A percentile compares a stretch with the other conserved stretches of the same genome.
Conservation (phyloP, 108 stramenopile genomes). For the Cylindrotheca closterium region DNA sequence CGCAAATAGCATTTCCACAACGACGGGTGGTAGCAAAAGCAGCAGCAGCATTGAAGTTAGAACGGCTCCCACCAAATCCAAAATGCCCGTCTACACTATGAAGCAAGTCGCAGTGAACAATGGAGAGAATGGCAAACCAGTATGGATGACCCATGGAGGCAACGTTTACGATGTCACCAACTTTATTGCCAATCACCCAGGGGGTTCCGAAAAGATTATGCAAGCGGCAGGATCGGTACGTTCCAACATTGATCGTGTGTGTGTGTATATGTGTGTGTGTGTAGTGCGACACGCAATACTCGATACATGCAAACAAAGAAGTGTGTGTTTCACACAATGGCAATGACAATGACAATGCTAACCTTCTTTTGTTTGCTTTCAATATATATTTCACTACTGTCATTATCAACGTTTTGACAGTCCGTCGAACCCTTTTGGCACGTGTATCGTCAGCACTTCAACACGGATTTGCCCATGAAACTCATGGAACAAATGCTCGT, state of each 20-base stretch:
- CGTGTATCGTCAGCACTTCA: conserved; percentile 82
- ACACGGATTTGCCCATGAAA: conserved; percentile 67
- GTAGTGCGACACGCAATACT: too few species aligned
- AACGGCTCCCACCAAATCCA: neutral
- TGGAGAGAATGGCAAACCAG: conserved; percentile 24
- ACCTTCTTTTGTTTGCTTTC: too few species aligned
- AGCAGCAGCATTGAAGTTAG: neutral
- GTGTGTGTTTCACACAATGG: too few species aligned
- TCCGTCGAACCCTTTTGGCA: conserved; percentile 53
- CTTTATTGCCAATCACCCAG: conserved; percentile 69
- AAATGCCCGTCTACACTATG: conserved; percentile 30
- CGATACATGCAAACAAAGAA: too few species aligned
- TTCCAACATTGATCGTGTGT: too few species aligned
- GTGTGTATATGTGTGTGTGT: too few species aligned
- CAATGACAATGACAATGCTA: too few species aligned
- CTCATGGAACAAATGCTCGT: conserved; percentile 74
- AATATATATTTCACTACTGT: neutral
- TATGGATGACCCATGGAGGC: conserved; percentile 85
- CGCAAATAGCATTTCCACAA: too few species aligned
- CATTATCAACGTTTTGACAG: neutral
- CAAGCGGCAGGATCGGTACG: conserved; percentile 24
- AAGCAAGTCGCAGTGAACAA: conserved; percentile 31
- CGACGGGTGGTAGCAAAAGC: too few species aligned
- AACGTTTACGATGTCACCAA: conserved; percentile 89
- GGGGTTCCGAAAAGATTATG: conserved; percentile 57